Evolutionary conservation across 1,284 basidiomycete genomes (phyloP), one percentile per base, ranked within the genome.

Genomic region (Agaricales sp.): DNA sequence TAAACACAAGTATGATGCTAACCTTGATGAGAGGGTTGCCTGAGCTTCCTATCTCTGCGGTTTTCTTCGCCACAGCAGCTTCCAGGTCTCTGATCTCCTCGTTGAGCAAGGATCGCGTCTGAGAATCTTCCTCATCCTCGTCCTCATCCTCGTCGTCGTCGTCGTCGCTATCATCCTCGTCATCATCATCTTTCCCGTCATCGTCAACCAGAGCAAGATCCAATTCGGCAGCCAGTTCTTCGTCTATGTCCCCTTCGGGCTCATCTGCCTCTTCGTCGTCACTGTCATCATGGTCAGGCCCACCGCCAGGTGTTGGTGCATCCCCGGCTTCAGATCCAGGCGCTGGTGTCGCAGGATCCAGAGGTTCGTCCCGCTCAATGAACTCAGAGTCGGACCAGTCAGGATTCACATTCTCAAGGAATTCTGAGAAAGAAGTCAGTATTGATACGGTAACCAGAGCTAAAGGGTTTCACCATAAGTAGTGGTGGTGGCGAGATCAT

Each of bases 81-180:
- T 96, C 90, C 53, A 96, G 67, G 61, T 94, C 91, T 49, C 83
- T 75, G 54, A 95, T 92, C 66, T 96, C 93, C 61, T 92, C 90
- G 52, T 85, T 87, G 56, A 95, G 67, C 48, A 94, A 65, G 58
- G 87, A 87, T 62, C 81, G 80, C 46, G 85, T 82, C 61, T 88
- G 85, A 4, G 75, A 77, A 49, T 81, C 77, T 23, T 81, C 77
- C 25, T 80, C 82, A 38, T 82, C 82, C 35, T 88, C 87, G 26
- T 82, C 79, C 14, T 74, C 78, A 45, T 75, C 83, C 19, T 82
- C 82, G 3, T 77, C 78, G 25, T 78, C 77, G 19, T 80, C 80
- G 16, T 83, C 81, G 2, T 85, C 82, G 0, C 68, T 81, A 22
- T 79, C 80, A 0, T 82, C 81, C 0, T 80, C 79, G 1, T 82